phyloP scores from a whole-genome alignment of 2,329 filamentous ascomycete species.

The Talaromyces sp. region DNA sequence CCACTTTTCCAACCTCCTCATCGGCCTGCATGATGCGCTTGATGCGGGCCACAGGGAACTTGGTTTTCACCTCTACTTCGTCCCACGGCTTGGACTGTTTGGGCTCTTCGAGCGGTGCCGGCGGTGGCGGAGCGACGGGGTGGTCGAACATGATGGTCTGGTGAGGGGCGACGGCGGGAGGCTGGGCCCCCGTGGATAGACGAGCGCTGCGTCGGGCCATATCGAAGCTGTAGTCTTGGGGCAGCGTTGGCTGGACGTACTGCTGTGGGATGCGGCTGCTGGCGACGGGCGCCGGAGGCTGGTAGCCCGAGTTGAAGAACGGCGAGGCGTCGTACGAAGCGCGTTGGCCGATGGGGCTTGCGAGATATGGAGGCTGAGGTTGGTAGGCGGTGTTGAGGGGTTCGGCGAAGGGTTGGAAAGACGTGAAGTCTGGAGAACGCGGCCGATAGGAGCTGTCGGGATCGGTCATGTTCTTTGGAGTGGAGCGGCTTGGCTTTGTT shows the following conservation, averaged over 20 bases:
- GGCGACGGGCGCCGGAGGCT: slow-evolving; percentile 19
- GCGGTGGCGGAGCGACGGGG: slow-evolving; percentile 13
- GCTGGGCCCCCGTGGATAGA: slow-evolving; percentile 21
- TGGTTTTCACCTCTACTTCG: slow-evolving; percentile 76
- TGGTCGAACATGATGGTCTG: slow-evolving; percentile 11
- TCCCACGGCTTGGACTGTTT: slow-evolving; percentile 32
- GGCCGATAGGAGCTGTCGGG: slow-evolving; percentile 43
- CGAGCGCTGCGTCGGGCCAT: slow-evolving; percentile 41
- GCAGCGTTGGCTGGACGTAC: slow-evolving; percentile 29
- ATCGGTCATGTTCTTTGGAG: slow-evolving; percentile 34
- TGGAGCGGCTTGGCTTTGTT: neutral
- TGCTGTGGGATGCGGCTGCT: slow-evolving; percentile 27
- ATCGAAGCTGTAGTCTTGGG: slow-evolving; percentile 22
- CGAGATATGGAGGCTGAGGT: slow-evolving; percentile 21
- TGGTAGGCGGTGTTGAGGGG: slow-evolving; percentile 28
- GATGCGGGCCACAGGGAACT: slow-evolving; percentile 94
- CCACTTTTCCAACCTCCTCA: slow-evolving; percentile 96
- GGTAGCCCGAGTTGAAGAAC: slow-evolving; percentile 38
- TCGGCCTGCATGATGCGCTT: slow-evolving; percentile 99
- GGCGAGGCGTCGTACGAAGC: slow-evolving; percentile 44
- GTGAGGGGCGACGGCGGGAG: slow-evolving; percentile 2
- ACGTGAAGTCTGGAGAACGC: slow-evolving; percentile 48
- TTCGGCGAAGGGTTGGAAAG: slow-evolving; percentile 39
- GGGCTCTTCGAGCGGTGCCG: slow-evolving; percentile 20
- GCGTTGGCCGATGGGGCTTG: slow-evolving; percentile 31